These are phyloP conservation scores for Cunninghamia lanceolata DNA, from an alignment of 75 land plant genomes.

Conservation along the genomic window DNA sequence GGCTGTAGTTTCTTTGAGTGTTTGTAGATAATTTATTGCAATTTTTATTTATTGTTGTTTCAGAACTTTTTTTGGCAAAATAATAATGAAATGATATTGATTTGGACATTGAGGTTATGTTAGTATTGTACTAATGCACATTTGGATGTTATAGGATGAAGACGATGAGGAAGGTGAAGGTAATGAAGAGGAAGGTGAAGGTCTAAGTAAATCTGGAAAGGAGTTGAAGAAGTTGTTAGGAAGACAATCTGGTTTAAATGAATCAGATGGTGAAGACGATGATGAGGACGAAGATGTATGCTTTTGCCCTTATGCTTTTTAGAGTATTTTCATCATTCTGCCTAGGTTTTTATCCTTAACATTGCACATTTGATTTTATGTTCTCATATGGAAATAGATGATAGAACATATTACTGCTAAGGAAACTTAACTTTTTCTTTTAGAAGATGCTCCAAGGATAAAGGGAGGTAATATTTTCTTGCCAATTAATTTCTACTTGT, in stretches of 20 bases:
- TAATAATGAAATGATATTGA: neutral
- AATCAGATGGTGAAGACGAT: conserved; percentile 84
- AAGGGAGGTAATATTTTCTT: too few relatives aligned
- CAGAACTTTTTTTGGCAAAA: neutral
- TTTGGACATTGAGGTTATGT: neutral
- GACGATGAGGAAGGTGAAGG: conserved; percentile 68
- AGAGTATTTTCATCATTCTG: neutral
- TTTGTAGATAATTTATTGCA: neutral
- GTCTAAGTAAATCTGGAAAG: conserved; percentile 91
- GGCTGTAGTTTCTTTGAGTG: neutral
- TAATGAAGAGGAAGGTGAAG: conserved; percentile 69
- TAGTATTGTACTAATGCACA: neutral
- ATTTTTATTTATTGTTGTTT: neutral
- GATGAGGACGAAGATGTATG: conserved; percentile 92
- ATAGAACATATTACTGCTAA: neutral
- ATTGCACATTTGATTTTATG: neutral
- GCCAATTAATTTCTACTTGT: neutral
- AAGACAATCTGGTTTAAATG: conserved; percentile 62
- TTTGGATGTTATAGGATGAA: conserved; percentile 50
- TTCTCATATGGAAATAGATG: neutral
- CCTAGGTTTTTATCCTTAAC: neutral
- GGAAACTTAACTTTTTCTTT: neutral
- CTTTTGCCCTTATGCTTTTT: neutral
- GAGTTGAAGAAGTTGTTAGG: conserved; percentile 97
- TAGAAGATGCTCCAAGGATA: neutral